Percentiles rank a stretch among this genome's conserved stretches.
These are phyloP conservation scores for Ogataea pini DNA, from an alignment of 805 yeast genomes.

Conservation along the genomic window DNA sequence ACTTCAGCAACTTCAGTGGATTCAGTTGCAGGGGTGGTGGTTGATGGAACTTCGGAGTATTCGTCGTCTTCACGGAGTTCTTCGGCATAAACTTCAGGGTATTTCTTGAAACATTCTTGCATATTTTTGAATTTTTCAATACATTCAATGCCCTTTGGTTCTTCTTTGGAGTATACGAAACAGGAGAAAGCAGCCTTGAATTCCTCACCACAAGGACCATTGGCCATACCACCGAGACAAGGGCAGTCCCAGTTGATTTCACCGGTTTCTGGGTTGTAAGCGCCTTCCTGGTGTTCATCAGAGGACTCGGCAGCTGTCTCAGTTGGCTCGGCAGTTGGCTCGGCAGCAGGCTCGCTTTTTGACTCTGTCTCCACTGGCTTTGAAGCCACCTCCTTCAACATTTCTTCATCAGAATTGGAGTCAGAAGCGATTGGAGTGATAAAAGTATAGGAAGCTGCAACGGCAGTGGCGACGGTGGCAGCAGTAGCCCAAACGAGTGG, in stretches of 20 bases:
- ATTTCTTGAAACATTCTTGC: constrained; percentile 91
- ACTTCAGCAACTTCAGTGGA: constrained; percentile 19
- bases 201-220: constrained; percentile 97
- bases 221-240: constrained; percentile 98
- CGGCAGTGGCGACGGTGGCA: constrained; percentile 10
- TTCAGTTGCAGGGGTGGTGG: constrained; percentile 21
- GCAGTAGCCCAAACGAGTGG: constrained; percentile 3
- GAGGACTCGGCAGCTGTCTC: not conserved
- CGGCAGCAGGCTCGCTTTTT: not conserved
- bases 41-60: constrained; percentile 30
- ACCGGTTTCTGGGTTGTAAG: constrained; percentile 95
- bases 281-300: constrained; percentile 53
- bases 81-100: constrained; percentile 93
- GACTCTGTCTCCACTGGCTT: constrained; percentile 21
- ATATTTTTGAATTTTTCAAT: constrained; percentile 84
- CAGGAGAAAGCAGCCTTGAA: constrained; percentile 94
- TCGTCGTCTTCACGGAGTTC: constrained; percentile 82
- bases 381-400: constrained; percentile 19
- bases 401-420: constrained; percentile 14
- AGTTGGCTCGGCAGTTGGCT: not conserved
- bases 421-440: constrained; percentile 15
- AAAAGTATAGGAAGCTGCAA: constrained; percentile 5
- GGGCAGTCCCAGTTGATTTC: constrained; percentile 99
- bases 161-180: constrained; percentile 89
- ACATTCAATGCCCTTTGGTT: constrained; percentile 97